Evolutionary conservation across 2,329 filamentous ascomycete species (phyloP).

Genomic region (Botrytis aclada): DNA sequence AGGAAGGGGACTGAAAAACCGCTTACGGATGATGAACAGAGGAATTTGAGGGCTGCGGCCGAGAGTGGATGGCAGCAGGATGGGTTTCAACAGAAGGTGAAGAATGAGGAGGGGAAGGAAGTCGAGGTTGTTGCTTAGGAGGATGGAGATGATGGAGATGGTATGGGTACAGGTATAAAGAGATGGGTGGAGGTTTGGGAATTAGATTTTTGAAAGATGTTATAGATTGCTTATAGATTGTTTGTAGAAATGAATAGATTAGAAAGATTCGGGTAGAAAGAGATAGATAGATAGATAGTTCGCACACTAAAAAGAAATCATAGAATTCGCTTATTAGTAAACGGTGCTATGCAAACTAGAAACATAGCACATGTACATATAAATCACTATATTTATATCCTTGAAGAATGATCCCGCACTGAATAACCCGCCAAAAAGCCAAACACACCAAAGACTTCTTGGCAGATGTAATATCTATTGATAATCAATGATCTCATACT

Average conservation of each 20-base stretch:
- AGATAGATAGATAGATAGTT: not conserved
- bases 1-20: conserved; percentile 29
- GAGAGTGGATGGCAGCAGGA: conserved; percentile 22
- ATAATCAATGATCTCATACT: not conserved
- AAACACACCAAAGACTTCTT: not conserved
- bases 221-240: not conserved
- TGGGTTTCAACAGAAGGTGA: conserved; percentile 9
- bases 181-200: not conserved
- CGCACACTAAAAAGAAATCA: not conserved
- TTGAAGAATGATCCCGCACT: not conserved
- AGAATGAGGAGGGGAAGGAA: not conserved
- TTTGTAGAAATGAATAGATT: not conserved
- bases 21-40: conserved; percentile 33
- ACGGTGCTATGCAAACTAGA: not conserved
- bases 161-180: too few species aligned
- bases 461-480: not conserved
- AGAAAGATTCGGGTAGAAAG: not conserved
- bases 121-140: not conserved
- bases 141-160: not conserved
- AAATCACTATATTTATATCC: not conserved
- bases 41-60: conserved; percentile 26
- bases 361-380: not conserved
- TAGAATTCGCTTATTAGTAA: not conserved
- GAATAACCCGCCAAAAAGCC: not conserved
- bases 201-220: not conserved